phyloP scores from a whole-genome alignment of 1,284 basidiomycete genomes.

The Anthracocystis walkeri region DNA sequence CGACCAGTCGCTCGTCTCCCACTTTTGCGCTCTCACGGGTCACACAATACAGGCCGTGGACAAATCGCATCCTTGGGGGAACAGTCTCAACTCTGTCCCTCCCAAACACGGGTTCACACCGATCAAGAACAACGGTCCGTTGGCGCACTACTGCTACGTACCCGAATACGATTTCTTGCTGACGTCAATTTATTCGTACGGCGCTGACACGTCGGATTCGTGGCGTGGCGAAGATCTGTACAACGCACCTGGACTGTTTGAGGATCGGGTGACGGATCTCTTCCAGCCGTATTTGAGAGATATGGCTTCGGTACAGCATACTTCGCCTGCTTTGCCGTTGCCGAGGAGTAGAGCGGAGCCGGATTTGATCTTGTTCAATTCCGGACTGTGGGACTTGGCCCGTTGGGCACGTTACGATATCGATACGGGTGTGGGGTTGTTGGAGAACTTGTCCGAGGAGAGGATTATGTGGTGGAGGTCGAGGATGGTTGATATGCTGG shows the following conservation, averaged over 20 bases:
- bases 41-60: slow-evolving; percentile 65
- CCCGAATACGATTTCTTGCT: slow-evolving; percentile 69
- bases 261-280: slow-evolving; percentile 68
- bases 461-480: slow-evolving; percentile 69
- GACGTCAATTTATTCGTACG: slow-evolving; percentile 70
- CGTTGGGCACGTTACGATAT: slow-evolving; percentile 69
- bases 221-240: slow-evolving; percentile 68
- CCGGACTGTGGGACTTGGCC: slow-evolving; percentile 70
- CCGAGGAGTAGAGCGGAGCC: slow-evolving; percentile 61
- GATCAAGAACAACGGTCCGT: slow-evolving; percentile 58
- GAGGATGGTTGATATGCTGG: slow-evolving; percentile 65
- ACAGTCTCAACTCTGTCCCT: slow-evolving; percentile 48
- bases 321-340: slow-evolving; percentile 41
- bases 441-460: slow-evolving; percentile 63
- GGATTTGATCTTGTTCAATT: slow-evolving; percentile 69
- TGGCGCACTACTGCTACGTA: slow-evolving; percentile 70
- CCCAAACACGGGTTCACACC: slow-evolving; percentile 47
- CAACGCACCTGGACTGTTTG: slow-evolving; percentile 68
- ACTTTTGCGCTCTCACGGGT: slow-evolving; percentile 70
- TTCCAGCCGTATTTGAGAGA: slow-evolving; percentile 62
- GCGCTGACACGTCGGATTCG: slow-evolving; percentile 68
- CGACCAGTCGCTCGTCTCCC: slow-evolving; percentile 68
- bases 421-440: slow-evolving; percentile 50
- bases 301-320: slow-evolving; percentile 25
- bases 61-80: slow-evolving; percentile 65